Percentiles rank a stretch among this genome's conserved stretches.
phyloP scores from a whole-genome alignment of 2,329 filamentous ascomycete species.

The Fusarium virguliforme region DNA sequence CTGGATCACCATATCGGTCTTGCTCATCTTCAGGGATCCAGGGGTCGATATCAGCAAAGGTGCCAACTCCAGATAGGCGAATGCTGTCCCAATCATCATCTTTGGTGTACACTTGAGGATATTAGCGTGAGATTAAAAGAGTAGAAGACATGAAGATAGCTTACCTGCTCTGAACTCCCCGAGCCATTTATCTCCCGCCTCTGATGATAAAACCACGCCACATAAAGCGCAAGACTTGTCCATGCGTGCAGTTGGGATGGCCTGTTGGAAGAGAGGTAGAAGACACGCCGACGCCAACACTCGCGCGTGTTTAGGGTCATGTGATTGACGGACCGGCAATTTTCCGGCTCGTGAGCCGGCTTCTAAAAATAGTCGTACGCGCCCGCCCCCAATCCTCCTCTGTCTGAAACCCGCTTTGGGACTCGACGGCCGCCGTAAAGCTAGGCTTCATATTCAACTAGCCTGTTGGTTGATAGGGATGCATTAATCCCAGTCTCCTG shows the following conservation, averaged over 20 bases:
- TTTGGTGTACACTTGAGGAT: background rate
- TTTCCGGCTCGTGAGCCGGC: no score
- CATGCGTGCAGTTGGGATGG: background rate
- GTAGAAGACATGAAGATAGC: background rate
- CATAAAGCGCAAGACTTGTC: conserved; percentile 3
- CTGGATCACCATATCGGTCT: conserved; percentile 13
- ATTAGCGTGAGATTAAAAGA: background rate
- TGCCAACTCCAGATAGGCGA: conserved; percentile 1
- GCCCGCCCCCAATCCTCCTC: no score
- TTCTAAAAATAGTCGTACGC: no score
- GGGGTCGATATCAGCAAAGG: background rate
- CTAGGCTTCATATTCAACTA: no score
- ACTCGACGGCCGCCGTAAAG: no score
- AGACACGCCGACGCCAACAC: no score
- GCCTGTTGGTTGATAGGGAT: no score
- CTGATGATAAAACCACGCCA: background rate
- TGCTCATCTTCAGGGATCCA: background rate
- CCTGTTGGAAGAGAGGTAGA: no score
- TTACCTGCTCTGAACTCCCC: conserved; percentile 4
- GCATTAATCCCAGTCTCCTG: no score
- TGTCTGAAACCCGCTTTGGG: no score
- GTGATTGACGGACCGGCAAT: no score
- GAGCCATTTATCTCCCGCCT: background rate
- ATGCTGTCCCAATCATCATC: background rate
- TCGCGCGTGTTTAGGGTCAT: no score